Evolutionary conservation across 2,329 filamentous ascomycete species (phyloP).

Genomic region (Trichoderma citrinoviride): DNA sequence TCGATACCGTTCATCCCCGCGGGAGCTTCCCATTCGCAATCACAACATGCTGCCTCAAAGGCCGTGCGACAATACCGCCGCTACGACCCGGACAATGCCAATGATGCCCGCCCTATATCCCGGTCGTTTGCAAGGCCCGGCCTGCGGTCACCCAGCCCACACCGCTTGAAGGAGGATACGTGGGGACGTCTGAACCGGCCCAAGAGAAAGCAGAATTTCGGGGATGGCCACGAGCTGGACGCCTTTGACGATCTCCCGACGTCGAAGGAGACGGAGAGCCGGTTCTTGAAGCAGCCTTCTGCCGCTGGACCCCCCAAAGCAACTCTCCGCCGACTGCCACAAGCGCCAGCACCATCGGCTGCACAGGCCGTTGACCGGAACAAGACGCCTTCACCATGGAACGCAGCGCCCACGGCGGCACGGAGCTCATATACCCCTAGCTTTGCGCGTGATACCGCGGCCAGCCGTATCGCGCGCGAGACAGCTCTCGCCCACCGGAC

Average conservation of each 20-base stretch:
- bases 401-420: constrained; percentile 51
- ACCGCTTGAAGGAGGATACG: constrained; percentile 45
- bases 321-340: constrained; percentile 52
- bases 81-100: constrained; percentile 73
- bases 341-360: constrained; percentile 41
- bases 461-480: constrained; percentile 64
- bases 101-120: constrained; percentile 57
- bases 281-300: constrained; percentile 76
- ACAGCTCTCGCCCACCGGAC: constrained; percentile 59
- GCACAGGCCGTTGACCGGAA: constrained; percentile 51
- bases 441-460: constrained; percentile 64
- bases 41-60: constrained; percentile 75
- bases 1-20: constrained; percentile 76
- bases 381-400: constrained; percentile 51
- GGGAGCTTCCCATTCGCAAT: constrained; percentile 68
- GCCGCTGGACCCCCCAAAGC: constrained; percentile 67
- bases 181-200: constrained; percentile 73
- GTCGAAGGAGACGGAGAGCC: constrained; percentile 75
- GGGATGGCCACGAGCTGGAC: constrained; percentile 89
- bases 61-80: constrained; percentile 69
- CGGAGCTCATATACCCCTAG: constrained; percentile 55
- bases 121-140: constrained; percentile 57
- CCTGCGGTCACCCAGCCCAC: constrained; percentile 60
- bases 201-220: constrained; percentile 59
- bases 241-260: constrained; percentile 93